A percentile compares a stretch with the other conserved stretches of the same genome.
phyloP scores from a whole-genome alignment of 1,139 yeast genomes.

The Magnusiomyces ingens region DNA sequence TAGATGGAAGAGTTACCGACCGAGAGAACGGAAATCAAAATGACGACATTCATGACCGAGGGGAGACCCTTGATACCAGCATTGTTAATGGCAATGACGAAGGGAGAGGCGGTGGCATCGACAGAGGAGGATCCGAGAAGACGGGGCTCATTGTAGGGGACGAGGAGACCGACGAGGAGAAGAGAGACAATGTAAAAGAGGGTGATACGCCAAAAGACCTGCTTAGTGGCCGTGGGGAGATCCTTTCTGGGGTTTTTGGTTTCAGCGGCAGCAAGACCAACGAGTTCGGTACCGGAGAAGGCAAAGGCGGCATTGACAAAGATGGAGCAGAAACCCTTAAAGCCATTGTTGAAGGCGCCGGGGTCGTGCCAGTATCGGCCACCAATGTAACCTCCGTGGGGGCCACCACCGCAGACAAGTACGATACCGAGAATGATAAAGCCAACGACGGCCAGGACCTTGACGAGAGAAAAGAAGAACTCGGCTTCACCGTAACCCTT shows the following conservation, averaged over 20 bases:
- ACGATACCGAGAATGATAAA: constrained; percentile 56
- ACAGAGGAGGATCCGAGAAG: constrained; percentile 42
- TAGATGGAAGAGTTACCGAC: constrained; percentile 73
- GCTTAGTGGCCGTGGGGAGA: constrained; percentile 60
- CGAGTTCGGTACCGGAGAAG: constrained; percentile 74
- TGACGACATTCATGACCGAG: constrained; percentile 65
- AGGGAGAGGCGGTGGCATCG: constrained; percentile 63
- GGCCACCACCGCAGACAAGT: constrained; percentile 60
- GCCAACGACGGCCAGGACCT: constrained; percentile 56
- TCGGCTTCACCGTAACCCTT: constrained; percentile 73
- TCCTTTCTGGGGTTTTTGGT: constrained; percentile 63
- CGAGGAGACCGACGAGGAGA: constrained; percentile 54
- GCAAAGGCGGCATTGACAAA: constrained; percentile 84
- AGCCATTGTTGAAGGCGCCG: constrained; percentile 58
- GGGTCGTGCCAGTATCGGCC: constrained; percentile 56
- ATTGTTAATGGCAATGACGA: constrained; percentile 57
- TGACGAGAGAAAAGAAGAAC: constrained; percentile 51
- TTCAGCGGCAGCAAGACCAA: constrained; percentile 79
- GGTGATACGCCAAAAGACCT: constrained; percentile 66
- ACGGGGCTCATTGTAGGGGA: constrained; percentile 51
- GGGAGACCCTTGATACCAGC: constrained; percentile 59
- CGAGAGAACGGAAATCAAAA: constrained; percentile 61
- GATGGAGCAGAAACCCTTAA: constrained; percentile 72
- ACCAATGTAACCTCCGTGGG: constrained; percentile 53
- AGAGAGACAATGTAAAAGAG: constrained; percentile 57